phyloP scores from a whole-genome alignment of 2,329 filamentous ascomycete genomes.

The Torrubiellomyces zombiae region DNA sequence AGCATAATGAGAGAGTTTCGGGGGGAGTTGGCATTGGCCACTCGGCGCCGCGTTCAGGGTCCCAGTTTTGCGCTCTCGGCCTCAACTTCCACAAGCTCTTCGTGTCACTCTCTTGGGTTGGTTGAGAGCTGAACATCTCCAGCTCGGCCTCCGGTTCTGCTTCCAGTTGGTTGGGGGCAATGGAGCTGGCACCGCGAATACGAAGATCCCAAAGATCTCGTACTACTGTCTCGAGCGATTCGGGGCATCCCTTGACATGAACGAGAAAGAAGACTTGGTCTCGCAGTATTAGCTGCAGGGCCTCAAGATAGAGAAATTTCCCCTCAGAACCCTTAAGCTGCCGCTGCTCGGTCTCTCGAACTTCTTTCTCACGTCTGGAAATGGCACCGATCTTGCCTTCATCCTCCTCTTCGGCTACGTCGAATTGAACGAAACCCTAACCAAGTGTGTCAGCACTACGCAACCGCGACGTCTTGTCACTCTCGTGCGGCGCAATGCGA shows the following conservation, averaged over 20 bases:
- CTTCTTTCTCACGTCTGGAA: constrained; percentile 39
- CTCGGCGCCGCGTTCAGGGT: constrained; percentile 23
- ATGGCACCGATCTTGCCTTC: constrained; percentile 43
- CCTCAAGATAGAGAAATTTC: constrained; percentile 65
- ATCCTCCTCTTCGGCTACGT: constrained; percentile 51
- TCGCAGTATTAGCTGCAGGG: constrained; percentile 68
- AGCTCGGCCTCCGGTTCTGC: constrained; percentile 12
- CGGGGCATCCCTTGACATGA: constrained; percentile 44
- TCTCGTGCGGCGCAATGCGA: constrained; percentile 6
- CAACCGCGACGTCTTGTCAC: not conserved
- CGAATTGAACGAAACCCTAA: constrained; percentile 38
- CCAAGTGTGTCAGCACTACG: not conserved
- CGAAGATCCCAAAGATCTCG: constrained; percentile 75
- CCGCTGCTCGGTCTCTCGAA: constrained; percentile 32
- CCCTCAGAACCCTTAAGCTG: constrained; percentile 51
- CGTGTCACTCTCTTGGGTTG: constrained; percentile 8
- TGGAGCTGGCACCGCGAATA: constrained; percentile 25
- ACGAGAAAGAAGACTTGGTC: constrained; percentile 67
- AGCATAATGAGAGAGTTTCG: constrained; percentile 65
- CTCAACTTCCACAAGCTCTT: constrained; percentile 12
- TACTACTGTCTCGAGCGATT: constrained; percentile 62
- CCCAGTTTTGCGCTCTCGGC: constrained; percentile 25
- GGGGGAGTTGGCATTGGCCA: constrained; percentile 49
- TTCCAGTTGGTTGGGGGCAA: constrained; percentile 12
- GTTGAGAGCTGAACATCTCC: constrained; percentile 23